Percentiles rank a stretch among this genome's conserved stretches.
Evolutionary conservation across 768 basidiomycete genomes (phyloP).

Genomic region (Suillus lakei): DNA sequence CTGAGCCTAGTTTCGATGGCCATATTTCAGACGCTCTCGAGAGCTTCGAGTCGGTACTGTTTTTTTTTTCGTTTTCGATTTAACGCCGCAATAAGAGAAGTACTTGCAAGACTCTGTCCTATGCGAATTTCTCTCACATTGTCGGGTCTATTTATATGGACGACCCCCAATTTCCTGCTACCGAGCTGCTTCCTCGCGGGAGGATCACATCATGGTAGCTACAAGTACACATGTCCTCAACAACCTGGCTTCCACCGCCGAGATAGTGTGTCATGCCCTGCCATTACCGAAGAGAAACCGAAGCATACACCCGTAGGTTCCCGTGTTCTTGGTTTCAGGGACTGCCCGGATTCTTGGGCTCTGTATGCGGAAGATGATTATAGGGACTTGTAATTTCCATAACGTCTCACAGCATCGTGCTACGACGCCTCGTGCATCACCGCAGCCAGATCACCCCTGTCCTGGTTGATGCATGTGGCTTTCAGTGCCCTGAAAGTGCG

Average conservation of each 20-base stretch:
- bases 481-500: too few species aligned
- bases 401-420: background rate
- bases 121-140: background rate
- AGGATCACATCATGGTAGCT: background rate
- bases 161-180: background rate
- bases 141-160: background rate
- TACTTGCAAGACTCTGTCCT: background rate
- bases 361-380: background rate
- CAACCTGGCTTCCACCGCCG: background rate
- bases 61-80: background rate
- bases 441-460: too few species aligned
- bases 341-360: background rate
- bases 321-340: background rate
- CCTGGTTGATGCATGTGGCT: too few species aligned
- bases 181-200: background rate
- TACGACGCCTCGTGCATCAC: background rate
- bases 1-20: background rate
- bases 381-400: background rate
- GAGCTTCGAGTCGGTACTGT: background rate
- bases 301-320: background rate
- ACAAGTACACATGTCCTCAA: background rate
- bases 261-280: background rate
- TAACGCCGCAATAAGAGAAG: background rate
- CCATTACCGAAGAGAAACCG: background rate
- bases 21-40: background rate